These are phyloP conservation scores for Adenanthera pavonina DNA, from an alignment of 306 rosid species.

Conservation along the genomic window DNA sequence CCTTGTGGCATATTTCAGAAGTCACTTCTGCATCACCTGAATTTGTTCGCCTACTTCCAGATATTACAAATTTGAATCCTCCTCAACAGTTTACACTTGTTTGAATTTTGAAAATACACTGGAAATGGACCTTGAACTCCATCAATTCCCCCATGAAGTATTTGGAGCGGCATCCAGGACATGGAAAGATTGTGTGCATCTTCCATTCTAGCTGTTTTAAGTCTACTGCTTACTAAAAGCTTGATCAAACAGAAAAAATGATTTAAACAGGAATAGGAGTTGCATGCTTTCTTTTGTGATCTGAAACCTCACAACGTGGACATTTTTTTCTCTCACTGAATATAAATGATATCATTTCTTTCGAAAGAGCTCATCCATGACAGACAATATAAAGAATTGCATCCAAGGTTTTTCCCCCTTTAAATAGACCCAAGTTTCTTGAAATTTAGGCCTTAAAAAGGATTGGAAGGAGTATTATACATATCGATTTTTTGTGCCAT, in stretches of 20 bases:
- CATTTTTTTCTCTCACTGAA: background rate
- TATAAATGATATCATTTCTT: background rate
- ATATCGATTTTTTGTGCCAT: too few relatives aligned
- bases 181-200: background rate
- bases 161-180: background rate
- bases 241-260: background rate
- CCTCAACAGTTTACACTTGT: background rate
- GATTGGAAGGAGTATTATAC: too few relatives aligned
- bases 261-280: background rate
- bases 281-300: background rate
- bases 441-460: too few relatives aligned
- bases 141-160: background rate
- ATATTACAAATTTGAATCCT: background rate
- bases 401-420: too few relatives aligned
- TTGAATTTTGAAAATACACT: background rate
- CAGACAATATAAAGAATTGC: background rate
- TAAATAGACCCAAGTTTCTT: too few relatives aligned
- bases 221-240: background rate
- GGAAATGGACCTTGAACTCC: background rate
- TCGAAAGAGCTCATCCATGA: too few relatives aligned
- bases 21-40: background rate
- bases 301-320: background rate
- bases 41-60: background rate
- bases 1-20: conserved; percentile 6
- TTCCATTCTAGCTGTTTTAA: background rate